phyloP scores from a whole-genome alignment of 805 yeast genomes.

The Metschnikowia matae region DNA sequence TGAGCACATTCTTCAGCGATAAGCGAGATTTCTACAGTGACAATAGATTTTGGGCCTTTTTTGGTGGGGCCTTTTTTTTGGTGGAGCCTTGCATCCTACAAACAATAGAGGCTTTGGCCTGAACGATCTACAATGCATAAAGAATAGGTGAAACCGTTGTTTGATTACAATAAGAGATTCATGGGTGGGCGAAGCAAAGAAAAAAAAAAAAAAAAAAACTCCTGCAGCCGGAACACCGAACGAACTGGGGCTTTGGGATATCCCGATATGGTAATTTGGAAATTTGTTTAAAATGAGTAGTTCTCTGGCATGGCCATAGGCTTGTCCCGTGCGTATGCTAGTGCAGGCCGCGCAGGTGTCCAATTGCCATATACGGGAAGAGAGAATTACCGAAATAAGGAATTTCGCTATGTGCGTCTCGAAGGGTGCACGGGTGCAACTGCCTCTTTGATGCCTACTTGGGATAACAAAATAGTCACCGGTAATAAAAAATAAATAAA shows the following conservation, averaged over 20 bases:
- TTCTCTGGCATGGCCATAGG: not conserved
- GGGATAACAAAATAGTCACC: too few relatives aligned
- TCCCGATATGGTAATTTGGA: not conserved
- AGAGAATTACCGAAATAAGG: slow-evolving; percentile 4
- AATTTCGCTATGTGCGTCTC: not conserved
- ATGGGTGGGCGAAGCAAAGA: too few relatives aligned
- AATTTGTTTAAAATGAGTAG: not conserved
- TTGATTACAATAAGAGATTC: too few relatives aligned
- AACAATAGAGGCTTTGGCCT: not conserved
- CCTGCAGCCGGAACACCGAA: too few relatives aligned
- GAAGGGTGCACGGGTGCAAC: not conserved
- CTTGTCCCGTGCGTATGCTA: not conserved
- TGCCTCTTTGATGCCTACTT: too few relatives aligned
- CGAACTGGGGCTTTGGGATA: not conserved
- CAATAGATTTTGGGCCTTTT: not conserved
- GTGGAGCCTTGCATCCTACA: too few relatives aligned
- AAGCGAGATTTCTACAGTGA: not conserved
- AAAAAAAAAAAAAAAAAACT: too few relatives aligned
- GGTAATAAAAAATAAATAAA: too few relatives aligned
- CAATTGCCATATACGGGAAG: slow-evolving; percentile 1
- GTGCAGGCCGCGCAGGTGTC: not conserved
- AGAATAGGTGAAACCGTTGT: too few relatives aligned
- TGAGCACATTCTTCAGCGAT: not conserved
- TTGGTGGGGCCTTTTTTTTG: too few relatives aligned
- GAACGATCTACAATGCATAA: not conserved